phyloP scores from a whole-genome alignment of 2,329 filamentous ascomycete genomes.

The Aureobasidium sp. region DNA sequence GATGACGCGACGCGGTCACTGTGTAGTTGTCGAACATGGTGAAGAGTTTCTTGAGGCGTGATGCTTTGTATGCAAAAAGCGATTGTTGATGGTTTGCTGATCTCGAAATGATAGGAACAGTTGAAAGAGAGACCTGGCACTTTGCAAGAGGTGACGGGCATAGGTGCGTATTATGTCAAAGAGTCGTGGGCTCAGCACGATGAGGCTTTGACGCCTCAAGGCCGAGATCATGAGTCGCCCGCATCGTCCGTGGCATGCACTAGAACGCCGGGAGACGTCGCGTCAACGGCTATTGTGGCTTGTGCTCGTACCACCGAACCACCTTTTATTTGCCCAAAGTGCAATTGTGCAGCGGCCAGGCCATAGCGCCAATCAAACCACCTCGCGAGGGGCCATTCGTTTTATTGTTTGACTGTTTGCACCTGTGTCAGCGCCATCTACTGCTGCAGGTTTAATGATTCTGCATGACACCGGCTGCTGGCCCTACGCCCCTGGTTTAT shows the following conservation, averaged over 20 bases:
- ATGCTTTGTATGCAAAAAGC: background rate
- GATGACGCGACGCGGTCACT: constrained; percentile 31
- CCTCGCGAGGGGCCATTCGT: background rate
- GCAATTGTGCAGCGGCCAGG: background rate
- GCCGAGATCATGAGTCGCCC: constrained; percentile 12
- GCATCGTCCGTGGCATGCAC: constrained; percentile 7
- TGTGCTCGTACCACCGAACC: constrained; percentile 7
- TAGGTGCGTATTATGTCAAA: background rate
- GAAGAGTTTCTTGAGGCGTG: background rate
- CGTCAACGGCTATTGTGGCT: background rate
- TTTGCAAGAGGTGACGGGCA: background rate
- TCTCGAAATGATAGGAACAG: background rate
- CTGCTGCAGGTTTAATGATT: background rate
- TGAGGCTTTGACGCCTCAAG: constrained; percentile 11
- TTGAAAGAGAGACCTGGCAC: background rate
- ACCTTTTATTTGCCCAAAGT: constrained; percentile 1
- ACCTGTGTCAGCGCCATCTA: background rate
- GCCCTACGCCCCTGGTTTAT: background rate
- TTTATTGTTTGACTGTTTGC: background rate
- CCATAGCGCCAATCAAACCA: background rate
- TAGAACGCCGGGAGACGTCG: background rate
- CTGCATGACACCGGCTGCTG: background rate
- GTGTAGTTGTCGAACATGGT: constrained; percentile 35
- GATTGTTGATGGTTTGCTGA: background rate
- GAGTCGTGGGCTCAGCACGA: background rate